Percentiles rank a stretch among this genome's conserved stretches.
Evolutionary conservation across 345 rosid species (phyloP).

Genomic region (Citropsis articulata): DNA sequence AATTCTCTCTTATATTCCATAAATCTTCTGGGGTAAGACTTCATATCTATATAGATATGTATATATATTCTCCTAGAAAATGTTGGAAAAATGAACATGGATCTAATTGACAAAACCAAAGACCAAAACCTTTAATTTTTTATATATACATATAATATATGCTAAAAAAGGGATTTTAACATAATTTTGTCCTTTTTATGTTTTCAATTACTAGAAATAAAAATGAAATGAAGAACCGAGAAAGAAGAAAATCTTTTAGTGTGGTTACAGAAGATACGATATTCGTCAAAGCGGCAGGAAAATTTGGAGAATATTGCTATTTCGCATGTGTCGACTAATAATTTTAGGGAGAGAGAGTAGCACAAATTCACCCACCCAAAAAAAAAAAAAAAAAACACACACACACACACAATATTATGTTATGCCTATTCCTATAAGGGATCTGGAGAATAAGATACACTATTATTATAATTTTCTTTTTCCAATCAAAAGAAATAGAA

Average conservation of each 20-base stretch:
- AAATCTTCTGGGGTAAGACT: conserved; percentile 52
- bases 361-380: conserved; percentile 22
- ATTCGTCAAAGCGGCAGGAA: neutral
- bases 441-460: neutral
- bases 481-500: neutral
- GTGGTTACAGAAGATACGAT: neutral
- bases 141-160: neutral
- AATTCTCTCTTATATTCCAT: conserved; percentile 43
- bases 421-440: conserved; percentile 21
- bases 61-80: conserved; percentile 41
- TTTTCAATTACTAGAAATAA: neutral
- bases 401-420: conserved; percentile 1
- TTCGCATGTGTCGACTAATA: conserved; percentile 21
- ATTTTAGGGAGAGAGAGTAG: conserved; percentile 18
- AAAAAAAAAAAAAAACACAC: neutral
- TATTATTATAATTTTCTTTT: neutral
- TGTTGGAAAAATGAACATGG: conserved; percentile 43
- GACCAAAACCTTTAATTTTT: conserved; percentile 3
- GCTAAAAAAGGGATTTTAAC: too few relatives aligned
- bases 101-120: conserved; percentile 36
- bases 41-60: conserved; percentile 27
- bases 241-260: neutral
- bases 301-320: conserved; percentile 16
- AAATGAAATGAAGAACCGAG: neutral
- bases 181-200: conserved; percentile 2